Conservation (phyloP, 2,329 filamentous ascomycete species). For the Ustulina deusta region DNA sequence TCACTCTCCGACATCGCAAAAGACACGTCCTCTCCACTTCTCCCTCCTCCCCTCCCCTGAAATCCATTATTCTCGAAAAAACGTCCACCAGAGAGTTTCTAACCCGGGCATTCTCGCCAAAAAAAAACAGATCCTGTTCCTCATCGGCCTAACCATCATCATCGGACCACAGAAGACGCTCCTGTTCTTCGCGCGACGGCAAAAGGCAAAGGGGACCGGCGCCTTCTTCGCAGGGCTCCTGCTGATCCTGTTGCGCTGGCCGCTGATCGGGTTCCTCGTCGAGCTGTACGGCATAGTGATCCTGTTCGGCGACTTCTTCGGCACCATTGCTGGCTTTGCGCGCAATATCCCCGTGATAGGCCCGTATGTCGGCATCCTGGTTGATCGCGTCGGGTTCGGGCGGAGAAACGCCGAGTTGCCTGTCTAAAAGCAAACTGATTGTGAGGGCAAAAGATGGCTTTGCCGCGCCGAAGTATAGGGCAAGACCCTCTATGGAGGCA, state of each 20-base stretch:
- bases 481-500: not conserved
- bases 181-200: constrained; percentile 91
- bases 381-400: constrained; percentile 76
- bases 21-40: not conserved
- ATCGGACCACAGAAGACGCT: constrained; percentile 93
- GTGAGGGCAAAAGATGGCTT: not conserved
- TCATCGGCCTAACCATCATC: constrained; percentile 94
- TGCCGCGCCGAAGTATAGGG: not conserved
- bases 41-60: too few relatives aligned
- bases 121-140: constrained; percentile 86
- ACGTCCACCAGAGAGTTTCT: constrained; percentile 5
- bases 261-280: constrained; percentile 87
- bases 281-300: constrained; percentile 94
- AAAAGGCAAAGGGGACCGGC: constrained; percentile 91
- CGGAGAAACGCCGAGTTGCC: constrained; percentile 81
- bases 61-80: not conserved
- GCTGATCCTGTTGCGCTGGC: constrained; percentile 91
- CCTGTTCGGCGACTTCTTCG: constrained; percentile 95
- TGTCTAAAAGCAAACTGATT: constrained; percentile 64
- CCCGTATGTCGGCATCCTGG: constrained; percentile 80
- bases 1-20: not conserved
- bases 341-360: constrained; percentile 87
- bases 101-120: not conserved
- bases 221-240: constrained; percentile 87
- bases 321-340: constrained; percentile 89